phyloP scores from a whole-genome alignment of 1,284 basidiomycete species.

The Tausonia pullulans region DNA sequence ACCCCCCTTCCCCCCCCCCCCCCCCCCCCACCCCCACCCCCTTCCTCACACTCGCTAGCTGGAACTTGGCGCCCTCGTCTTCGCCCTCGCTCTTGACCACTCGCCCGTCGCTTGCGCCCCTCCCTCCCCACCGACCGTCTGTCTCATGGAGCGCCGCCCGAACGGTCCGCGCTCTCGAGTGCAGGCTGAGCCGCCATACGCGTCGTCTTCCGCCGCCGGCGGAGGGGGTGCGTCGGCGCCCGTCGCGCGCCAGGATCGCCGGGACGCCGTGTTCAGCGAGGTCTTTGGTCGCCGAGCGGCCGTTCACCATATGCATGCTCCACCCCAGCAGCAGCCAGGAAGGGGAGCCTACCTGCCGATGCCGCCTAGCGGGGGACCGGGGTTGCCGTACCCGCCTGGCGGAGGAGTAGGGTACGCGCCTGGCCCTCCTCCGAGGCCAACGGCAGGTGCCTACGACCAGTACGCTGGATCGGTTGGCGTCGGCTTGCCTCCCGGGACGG shows the following conservation, averaged over 20 bases:
- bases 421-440: background rate
- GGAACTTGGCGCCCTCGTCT: background rate
- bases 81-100: background rate
- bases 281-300: too few relatives aligned
- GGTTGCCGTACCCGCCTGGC: background rate
- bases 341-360: background rate
- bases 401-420: background rate
- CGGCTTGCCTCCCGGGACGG: constrained; percentile 1
- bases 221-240: too few relatives aligned
- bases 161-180: background rate
- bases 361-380: background rate
- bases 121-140: background rate
- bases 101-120: background rate
- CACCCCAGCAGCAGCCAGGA: background rate
- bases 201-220: too few relatives aligned
- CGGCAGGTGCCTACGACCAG: constrained; percentile 4
- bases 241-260: too few relatives aligned
- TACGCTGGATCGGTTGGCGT: constrained; percentile 8
- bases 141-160: constrained; percentile 2
- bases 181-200: too few relatives aligned
- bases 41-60: background rate
- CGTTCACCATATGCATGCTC: too few relatives aligned
- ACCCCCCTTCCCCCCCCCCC: background rate
- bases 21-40: too few relatives aligned
- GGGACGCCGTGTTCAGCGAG: too few relatives aligned